Base-by-base conservation (phyloP, 1,284 basidiomycete species). In the Grifola frondosa region DNA sequence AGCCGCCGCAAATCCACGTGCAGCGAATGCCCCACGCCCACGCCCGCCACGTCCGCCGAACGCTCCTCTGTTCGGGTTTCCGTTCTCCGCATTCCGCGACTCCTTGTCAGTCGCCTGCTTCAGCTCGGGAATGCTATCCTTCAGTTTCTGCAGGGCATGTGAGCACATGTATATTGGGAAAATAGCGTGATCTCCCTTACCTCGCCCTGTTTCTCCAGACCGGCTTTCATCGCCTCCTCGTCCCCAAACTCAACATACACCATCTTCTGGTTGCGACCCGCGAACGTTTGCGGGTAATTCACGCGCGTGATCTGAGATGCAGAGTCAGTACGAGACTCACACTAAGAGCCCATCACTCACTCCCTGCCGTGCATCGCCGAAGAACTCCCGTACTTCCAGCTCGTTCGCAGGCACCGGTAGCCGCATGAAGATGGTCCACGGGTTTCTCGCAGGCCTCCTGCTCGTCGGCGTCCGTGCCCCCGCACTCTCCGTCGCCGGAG, bases 201-300 rank as follows among this genome's bases (percentile, higher is more conserved):
- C 62, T 83, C 81, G 12, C 73, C 76, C 55, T 86, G 81, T 54
- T 81, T 83, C 49, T 80, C 81, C 19, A 94, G 66, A 1, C 82
- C 91, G 19, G 71, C 75, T 57, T 80, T 85, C 87, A 93, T 89
- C 17, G 81, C 74, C 34, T 84, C 85, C 58, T 93, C 90, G 56
- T 87, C 86, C 6, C 78, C 84, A 64, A 94, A 95, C 62, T 95
- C 92, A 46, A 94, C 80, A 57, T 92, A 95, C 1, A 81, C 88
- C 44, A 88, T 70, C 53, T 72, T 82, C 54, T 71, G 66, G 43
- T 51, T 69, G 44, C 77, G 77, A 20, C 77, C 75, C 6, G 67
- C 56, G 48, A 65, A 71, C n/a, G 69, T 61, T 30, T 64, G 54
- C 1, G 86, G 86, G 52, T 88, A 78, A 55, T 80, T 78, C 50